Conservation (phyloP, 768 basidiomycete genomes). For the Rhodosporidiobolus sp. region DNA sequence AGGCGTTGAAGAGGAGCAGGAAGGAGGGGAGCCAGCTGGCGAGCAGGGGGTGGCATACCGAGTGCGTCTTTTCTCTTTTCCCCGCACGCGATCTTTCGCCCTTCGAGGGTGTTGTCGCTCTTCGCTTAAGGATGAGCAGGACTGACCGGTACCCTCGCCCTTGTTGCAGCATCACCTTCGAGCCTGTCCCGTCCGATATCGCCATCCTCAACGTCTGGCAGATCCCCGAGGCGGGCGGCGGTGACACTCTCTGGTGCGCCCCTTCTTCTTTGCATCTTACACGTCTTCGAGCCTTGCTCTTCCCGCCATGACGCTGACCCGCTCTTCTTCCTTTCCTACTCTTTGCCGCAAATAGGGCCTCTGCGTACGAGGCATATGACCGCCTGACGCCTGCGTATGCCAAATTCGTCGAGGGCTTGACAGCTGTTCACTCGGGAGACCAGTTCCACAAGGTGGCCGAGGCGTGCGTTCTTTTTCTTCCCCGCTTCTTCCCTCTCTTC, state of each 20-base stretch:
- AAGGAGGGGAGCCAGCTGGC: background rate
- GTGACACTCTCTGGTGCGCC: constrained; percentile 51
- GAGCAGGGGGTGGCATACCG: background rate
- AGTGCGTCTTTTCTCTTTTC: constrained; percentile 5
- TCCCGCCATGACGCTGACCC: no score
- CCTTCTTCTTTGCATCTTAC: background rate
- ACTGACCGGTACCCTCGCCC: constrained; percentile 53
- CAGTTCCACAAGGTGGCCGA: constrained; percentile 49
- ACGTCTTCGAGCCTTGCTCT: background rate
- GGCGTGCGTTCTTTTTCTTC: constrained; percentile 45
- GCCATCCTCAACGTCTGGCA: constrained; percentile 53
- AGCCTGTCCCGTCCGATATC: constrained; percentile 59
- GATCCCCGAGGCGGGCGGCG: constrained; percentile 43
- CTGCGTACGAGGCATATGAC: constrained; percentile 57
- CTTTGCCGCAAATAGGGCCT: constrained; percentile 52
- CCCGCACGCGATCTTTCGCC: background rate
- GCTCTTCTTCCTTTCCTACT: background rate
- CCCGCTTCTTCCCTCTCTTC: constrained; percentile 46
- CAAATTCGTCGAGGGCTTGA: constrained; percentile 60
- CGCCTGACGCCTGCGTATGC: constrained; percentile 58
- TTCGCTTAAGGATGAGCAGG: background rate
- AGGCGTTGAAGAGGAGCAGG: constrained; percentile 46
- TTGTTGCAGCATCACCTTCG: constrained; percentile 53
- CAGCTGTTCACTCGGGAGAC: constrained; percentile 55
- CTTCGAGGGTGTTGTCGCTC: no score